These are phyloP conservation scores for Hirsutella thompsonii DNA, from an alignment of 2,329 filamentous ascomycete genomes.

Conservation along the genomic window DNA sequence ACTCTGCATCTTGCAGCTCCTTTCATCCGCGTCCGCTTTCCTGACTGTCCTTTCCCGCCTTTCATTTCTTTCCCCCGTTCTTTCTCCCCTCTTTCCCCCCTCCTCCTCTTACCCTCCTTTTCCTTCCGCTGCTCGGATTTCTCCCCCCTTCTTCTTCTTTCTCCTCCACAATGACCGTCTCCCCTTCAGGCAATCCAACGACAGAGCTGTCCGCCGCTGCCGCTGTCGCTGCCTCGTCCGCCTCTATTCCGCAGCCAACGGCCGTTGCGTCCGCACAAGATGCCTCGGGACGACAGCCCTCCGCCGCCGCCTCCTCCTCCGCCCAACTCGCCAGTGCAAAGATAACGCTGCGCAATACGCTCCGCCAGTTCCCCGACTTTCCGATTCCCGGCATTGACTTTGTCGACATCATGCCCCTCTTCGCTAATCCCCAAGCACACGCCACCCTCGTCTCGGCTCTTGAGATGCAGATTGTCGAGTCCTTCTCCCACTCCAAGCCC, in stretches of 20 bases:
- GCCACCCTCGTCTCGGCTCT: constrained; percentile 69
- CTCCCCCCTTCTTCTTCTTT: constrained; percentile 11
- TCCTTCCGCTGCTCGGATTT: constrained; percentile 10
- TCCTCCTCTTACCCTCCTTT: constrained; percentile 9
- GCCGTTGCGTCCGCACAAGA: constrained; percentile 24
- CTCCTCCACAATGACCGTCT: constrained; percentile 21
- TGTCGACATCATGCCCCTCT: constrained; percentile 95
- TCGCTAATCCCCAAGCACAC: constrained; percentile 66
- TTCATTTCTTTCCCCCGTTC: constrained; percentile 12
- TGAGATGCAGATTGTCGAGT: constrained; percentile 63
- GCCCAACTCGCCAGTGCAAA: constrained; percentile 55
- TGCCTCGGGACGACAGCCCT: constrained; percentile 51
- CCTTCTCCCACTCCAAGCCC: constrained; percentile 49
- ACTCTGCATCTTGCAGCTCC: too few species aligned
- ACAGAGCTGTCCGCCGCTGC: constrained; percentile 11
- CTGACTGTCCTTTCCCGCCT: constrained; percentile 9
- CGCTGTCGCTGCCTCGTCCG: constrained; percentile 9
- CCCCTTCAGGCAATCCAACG: constrained; percentile 11
- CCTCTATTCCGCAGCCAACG: background rate
- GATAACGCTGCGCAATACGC: constrained; percentile 56
- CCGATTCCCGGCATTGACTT: constrained; percentile 87
- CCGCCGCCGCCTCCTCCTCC: constrained; percentile 48
- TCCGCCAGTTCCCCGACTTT: constrained; percentile 86
- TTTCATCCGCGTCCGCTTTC: too few species aligned
- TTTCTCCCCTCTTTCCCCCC: constrained; percentile 13